Percentiles rank a stretch among this genome's conserved stretches.
Conservation (phyloP, 176 grass and related monocot genomes). For the Raddia guianensis region DNA sequence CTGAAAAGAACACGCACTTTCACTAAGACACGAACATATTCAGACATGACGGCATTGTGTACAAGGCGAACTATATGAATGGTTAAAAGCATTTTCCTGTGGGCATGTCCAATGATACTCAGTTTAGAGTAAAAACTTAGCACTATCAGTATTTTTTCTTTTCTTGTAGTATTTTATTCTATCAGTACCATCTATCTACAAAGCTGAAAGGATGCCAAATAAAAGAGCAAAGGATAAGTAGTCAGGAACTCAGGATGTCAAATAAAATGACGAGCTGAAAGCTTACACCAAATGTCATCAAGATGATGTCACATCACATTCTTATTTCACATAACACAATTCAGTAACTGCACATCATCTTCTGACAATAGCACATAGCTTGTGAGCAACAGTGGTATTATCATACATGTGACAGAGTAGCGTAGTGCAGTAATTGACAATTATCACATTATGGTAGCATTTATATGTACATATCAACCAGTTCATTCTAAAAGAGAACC, state of each 20-base stretch:
- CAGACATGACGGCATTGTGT: no score
- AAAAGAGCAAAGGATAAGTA: neutral
- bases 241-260: neutral
- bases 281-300: neutral
- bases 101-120: no score
- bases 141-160: no score
- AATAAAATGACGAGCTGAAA: neutral
- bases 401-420: neutral
- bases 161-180: no score
- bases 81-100: no score
- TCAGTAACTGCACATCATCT: neutral
- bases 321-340: neutral
- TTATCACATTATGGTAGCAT: constrained; percentile 40
- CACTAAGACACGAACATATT: no score
- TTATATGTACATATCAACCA: constrained; percentile 53
- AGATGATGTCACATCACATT: neutral
- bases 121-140: no score
- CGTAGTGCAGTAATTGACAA: neutral
- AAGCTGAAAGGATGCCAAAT: no score
- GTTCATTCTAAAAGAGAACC: constrained; percentile 18
- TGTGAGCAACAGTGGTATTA: neutral
- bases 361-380: neutral
- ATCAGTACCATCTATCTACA: no score
- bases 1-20: no score
- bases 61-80: no score